phyloP scores from a whole-genome alignment of 371 early-diverging fungal species.

The Lichtheimia ramosa region DNA sequence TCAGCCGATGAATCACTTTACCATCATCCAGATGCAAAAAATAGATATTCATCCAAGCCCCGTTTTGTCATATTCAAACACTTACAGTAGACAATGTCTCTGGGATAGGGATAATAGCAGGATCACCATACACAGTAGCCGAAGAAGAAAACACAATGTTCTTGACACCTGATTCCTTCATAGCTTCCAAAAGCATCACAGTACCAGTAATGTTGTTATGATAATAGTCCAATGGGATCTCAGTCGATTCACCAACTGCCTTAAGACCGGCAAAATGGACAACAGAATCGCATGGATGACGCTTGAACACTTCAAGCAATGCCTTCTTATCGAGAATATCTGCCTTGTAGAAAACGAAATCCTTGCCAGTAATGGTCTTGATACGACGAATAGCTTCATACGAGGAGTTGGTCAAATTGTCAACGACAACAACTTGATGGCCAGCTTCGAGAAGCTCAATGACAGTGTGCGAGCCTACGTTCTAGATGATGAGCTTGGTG shows the following conservation, averaged over 20 bases:
- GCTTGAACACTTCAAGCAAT: conserved; percentile 63
- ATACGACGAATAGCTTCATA: conserved; percentile 71
- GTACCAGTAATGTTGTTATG: conserved; percentile 77
- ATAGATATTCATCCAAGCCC: not conserved
- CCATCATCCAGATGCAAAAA: not conserved
- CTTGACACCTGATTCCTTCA: conserved; percentile 60
- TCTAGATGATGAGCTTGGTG: not conserved
- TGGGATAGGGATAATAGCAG: conserved; percentile 49
- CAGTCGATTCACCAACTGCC: conserved; percentile 76
- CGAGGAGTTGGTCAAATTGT: conserved; percentile 82
- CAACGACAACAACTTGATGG: conserved; percentile 76
- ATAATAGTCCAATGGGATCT: conserved; percentile 71
- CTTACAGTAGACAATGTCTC: conserved; percentile 58
- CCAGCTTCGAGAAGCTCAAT: conserved; percentile 75
- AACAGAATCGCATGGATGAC: conserved; percentile 65
- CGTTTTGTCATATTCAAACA: conserved; percentile 6
- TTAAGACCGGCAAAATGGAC: conserved; percentile 86
- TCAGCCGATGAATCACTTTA: not conserved
- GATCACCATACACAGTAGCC: conserved; percentile 75
- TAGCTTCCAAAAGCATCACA: conserved; percentile 62
- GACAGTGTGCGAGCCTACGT: conserved; percentile 86
- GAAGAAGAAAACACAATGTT: conserved; percentile 82
- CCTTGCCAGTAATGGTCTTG: conserved; percentile 58
- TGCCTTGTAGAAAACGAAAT: conserved; percentile 68
- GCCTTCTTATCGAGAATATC: conserved; percentile 69